phyloP scores from a whole-genome alignment of 176 grass and related monocot species.

The Poa annua region DNA sequence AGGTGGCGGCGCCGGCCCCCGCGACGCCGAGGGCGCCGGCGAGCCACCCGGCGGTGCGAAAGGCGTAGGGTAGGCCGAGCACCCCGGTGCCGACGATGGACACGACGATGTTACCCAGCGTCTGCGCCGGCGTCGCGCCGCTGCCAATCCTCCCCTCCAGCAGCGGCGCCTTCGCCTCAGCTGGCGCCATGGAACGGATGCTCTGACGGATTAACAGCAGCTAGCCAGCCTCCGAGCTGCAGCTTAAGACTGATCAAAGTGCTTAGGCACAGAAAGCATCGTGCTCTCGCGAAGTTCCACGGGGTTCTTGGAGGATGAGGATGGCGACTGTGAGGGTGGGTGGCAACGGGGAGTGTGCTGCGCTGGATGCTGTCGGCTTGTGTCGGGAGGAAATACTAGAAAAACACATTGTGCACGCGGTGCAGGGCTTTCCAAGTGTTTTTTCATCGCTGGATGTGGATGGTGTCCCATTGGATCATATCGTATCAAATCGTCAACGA shows the following conservation, averaged over 20 bases:
- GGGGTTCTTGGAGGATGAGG: slow-evolving; percentile 16
- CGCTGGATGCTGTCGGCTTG: not conserved
- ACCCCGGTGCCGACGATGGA: slow-evolving; percentile 91
- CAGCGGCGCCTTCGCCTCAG: slow-evolving; percentile 47
- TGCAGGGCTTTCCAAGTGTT: not conserved
- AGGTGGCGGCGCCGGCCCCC: slow-evolving; percentile 50
- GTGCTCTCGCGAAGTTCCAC: not conserved
- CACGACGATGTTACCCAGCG: slow-evolving; percentile 84
- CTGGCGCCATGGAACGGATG: not conserved
- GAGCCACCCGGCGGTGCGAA: slow-evolving; percentile 71
- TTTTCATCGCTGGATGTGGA: not conserved
- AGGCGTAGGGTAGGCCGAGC: slow-evolving; percentile 83
- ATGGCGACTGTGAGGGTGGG: not conserved
- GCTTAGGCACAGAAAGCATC: not conserved
- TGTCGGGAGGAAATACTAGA: not conserved
- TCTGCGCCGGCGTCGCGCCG: slow-evolving; percentile 64
- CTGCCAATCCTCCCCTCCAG: slow-evolving; percentile 37
- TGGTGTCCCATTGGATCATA: not conserved
- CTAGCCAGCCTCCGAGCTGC: not conserved
- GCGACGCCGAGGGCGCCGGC: slow-evolving; percentile 63
- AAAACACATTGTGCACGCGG: not conserved
- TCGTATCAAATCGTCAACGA: slow-evolving; percentile 3
- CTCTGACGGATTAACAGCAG: not conserved
- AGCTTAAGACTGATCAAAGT: not conserved
- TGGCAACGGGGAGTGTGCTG: not conserved